Conservation (phyloP, 495 filamentous ascomycete species). For the Usnea hakonensis region DNA sequence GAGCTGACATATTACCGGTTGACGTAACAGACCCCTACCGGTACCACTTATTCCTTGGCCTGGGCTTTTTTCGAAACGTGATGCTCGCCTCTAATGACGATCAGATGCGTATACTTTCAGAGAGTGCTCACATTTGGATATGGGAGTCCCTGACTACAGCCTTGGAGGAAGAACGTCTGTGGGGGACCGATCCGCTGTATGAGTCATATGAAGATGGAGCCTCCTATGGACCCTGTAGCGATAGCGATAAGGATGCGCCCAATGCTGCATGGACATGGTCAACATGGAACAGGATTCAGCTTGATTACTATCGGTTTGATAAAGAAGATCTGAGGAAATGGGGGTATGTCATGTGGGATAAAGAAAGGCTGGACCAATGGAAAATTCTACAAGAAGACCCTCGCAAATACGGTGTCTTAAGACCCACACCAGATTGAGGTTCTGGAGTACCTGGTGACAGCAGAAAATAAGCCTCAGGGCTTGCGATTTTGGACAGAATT, state of each 20-base stretch:
- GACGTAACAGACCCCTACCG: background rate
- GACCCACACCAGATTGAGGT: too few species aligned
- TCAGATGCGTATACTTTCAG: background rate
- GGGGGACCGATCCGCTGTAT: background rate
- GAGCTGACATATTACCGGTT: background rate
- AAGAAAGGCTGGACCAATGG: background rate
- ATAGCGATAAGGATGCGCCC: background rate
- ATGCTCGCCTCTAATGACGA: background rate
- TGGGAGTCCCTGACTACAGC: background rate
- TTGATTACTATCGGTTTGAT: background rate
- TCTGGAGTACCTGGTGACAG: too few species aligned
- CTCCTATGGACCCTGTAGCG: background rate
- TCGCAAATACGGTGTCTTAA: background rate
- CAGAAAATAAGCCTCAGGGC: too few species aligned
- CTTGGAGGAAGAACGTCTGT: background rate
- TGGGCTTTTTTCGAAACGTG: background rate
- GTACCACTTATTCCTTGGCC: background rate
- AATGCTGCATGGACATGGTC: constrained; percentile 4
- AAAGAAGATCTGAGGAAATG: background rate
- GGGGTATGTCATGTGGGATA: constrained; percentile 3
- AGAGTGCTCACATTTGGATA: background rate
- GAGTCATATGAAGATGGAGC: background rate
- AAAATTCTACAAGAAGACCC: background rate
- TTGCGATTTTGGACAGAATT: too few species aligned
- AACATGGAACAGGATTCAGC: background rate